These are phyloP conservation scores for Austroboletus eburneus DNA, from an alignment of 768 basidiomycete species.

Conservation along the genomic window DNA sequence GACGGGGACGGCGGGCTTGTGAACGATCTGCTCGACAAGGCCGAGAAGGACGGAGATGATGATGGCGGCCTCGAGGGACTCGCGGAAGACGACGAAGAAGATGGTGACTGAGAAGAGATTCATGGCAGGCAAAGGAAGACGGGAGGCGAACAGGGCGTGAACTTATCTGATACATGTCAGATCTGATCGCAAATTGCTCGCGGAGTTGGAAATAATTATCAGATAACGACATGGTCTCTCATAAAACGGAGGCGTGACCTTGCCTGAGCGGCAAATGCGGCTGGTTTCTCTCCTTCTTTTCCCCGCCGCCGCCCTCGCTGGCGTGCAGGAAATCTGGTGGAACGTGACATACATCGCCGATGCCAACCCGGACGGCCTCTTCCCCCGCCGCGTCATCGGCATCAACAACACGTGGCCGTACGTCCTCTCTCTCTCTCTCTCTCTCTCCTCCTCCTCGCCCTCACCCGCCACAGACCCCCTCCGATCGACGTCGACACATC, in stretches of 20 bases:
- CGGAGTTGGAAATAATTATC: too few relatives aligned
- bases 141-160: not conserved
- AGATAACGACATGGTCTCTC: not conserved
- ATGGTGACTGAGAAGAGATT: conserved; percentile 87
- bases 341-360: conserved; percentile 80
- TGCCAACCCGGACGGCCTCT: conserved; percentile 82
- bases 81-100: conserved; percentile 95
- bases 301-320: conserved; percentile 47
- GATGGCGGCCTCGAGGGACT: conserved; percentile 89
- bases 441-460: not conserved
- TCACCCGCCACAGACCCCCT: conserved; percentile 58
- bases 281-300: conserved; percentile 14
- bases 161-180: conserved; percentile 4
- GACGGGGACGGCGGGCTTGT: conserved; percentile 18
- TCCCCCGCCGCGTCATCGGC: conserved; percentile 72
- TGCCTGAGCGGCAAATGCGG: not conserved
- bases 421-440: conserved; percentile 27
- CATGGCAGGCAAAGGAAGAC: not conserved
- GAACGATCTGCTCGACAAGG: conserved; percentile 82
- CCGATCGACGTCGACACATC: conserved; percentile 66
- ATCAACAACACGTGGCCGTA: conserved; percentile 95
- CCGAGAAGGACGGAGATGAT: conserved; percentile 90
- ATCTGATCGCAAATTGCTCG: too few relatives aligned
- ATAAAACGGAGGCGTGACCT: not conserved
- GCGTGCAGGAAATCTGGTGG: conserved; percentile 79